A percentile compares a stretch with the other conserved stretches of the same genome.
Conservation (phyloP, 345 rosid species). For the Salix suchowensis region DNA sequence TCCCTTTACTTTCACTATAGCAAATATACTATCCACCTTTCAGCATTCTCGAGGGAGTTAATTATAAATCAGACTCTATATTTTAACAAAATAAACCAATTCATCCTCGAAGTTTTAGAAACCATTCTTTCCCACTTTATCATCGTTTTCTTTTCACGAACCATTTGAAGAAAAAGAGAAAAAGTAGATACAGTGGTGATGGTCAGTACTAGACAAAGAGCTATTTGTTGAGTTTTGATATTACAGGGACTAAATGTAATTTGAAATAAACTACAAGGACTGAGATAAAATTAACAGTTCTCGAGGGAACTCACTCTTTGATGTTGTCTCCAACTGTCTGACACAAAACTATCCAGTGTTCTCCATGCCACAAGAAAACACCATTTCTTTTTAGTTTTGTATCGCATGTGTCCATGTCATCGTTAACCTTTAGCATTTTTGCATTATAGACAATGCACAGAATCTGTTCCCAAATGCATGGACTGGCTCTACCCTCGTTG, state of each 20-base stretch:
- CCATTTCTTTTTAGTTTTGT: slow-evolving; percentile 15
- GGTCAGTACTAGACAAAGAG: neutral
- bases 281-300: neutral
- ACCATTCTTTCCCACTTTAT: neutral
- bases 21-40: slow-evolving; percentile 22
- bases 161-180: too few relatives aligned
- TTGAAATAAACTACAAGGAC: neutral
- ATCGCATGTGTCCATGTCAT: slow-evolving; percentile 1
- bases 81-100: neutral
- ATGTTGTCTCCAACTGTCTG: slow-evolving; percentile 25
- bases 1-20: neutral
- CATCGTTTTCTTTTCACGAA: neutral
- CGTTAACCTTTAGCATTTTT: neutral
- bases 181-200: too few relatives aligned
- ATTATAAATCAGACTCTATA: neutral
- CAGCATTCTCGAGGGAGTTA: slow-evolving; percentile 28
- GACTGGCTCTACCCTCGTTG: slow-evolving; percentile 16
- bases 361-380: slow-evolving; percentile 30
- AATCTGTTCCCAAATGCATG: slow-evolving; percentile 21
- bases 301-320: slow-evolving; percentile 25
- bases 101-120: neutral
- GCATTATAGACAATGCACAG: neutral
- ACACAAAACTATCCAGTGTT: slow-evolving; percentile 7
- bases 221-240: neutral
- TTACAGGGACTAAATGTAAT: neutral